Base-by-base conservation (phyloP, 768 basidiomycete genomes). In the Phlebiopsis gigantea region DNA sequence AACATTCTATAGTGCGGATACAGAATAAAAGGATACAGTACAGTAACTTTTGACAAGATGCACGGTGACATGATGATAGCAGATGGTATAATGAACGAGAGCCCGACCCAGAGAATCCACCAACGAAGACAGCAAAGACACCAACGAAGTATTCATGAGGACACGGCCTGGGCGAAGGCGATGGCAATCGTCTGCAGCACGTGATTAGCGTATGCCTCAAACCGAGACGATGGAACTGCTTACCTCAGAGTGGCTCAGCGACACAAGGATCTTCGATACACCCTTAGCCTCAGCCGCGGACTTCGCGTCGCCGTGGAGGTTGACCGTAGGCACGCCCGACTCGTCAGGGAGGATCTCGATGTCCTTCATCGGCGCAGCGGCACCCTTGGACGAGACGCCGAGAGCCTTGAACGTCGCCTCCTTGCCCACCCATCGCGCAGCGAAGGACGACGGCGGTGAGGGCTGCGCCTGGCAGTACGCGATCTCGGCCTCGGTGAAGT, bases 361-460 rank as follows among this genome's bases (percentile, higher is more conserved):
- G 62, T 98, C 95, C 73, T 90, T 90, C 88, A 98, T 87, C n/a
- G 88, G 78, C 17, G 97, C 95, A 5, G 83, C 90, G 10, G 95
- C 96, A 39, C 97, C 97, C 72, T 92, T 89, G 3, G 91, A 93
- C 19, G 85, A 74, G 44, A 93, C 88, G 21, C 92, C 90, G 1
- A 99, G 80, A 4, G 93, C 90, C 76, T 98, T 98, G 85, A 98
- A 98, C 53, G 89, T 84, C 2, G 95, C 96, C 71, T 98, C 97
- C 73, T 98, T 99, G 51, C 93, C 96, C 26, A 83, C 90, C 96
- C 97, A 99, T 55, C 95, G 89, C 31, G 90, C 95, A 21, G 97
- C 96, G 68, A 97, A 94, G 1, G 96, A 98, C 7, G 97, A 88
- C 1, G 81, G 72, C 17, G 91, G 84, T 47, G 90, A 90, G 2